Percentiles rank a stretch among this genome's conserved stretches.
Evolutionary conservation across 495 filamentous ascomycete species (phyloP).

Genomic region (Talaromyces wortmannii): DNA sequence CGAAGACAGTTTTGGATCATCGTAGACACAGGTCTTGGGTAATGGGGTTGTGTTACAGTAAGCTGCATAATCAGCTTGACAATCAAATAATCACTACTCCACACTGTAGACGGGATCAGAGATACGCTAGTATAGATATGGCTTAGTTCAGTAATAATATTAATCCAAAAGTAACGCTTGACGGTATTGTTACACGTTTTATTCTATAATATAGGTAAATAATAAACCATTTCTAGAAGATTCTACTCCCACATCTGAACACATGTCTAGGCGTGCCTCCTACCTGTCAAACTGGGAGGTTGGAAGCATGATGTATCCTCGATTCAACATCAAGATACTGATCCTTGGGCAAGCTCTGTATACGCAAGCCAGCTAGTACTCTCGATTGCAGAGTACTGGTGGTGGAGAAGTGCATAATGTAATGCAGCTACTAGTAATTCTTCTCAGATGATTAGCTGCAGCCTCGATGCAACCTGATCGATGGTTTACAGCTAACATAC

Average conservation of each 20-base stretch:
- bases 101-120: neutral
- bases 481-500: neutral
- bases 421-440: neutral
- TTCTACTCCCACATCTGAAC: too few relatives aligned
- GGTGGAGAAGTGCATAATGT: neutral
- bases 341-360: neutral
- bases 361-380: neutral
- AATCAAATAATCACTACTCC: neutral
- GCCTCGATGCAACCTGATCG: neutral
- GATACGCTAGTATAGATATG: slow-evolving; percentile 2
- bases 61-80: neutral
- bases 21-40: too few relatives aligned
- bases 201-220: too few relatives aligned
- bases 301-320: neutral
- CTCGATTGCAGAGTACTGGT: neutral
- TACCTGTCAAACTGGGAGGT: neutral
- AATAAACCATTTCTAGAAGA: too few relatives aligned
- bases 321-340: neutral
- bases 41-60: too few relatives aligned
- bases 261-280: neutral
- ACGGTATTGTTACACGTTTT: too few relatives aligned
- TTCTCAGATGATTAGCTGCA: too few relatives aligned
- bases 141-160: slow-evolving; percentile 2
- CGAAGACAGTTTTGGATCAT: too few relatives aligned
- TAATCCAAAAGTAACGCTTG: slow-evolving; percentile 2